A percentile compares a stretch with the other conserved stretches of the same genome.
phyloP scores from a whole-genome alignment of 768 basidiomycete species.

The Pleurotus platypus region DNA sequence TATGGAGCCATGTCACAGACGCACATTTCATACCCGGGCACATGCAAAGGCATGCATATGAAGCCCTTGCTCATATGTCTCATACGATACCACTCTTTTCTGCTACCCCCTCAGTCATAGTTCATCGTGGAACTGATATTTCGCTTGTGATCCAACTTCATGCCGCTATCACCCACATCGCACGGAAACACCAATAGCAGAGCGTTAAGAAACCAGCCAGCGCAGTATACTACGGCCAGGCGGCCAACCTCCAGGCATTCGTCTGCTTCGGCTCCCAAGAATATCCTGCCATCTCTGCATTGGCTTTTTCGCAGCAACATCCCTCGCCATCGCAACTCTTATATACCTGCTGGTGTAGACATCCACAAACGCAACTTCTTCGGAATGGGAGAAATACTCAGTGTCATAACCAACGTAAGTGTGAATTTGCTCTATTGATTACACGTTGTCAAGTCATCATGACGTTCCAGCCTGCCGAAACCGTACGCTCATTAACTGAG shows the following conservation, averaged over 20 bases:
- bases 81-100: not conserved
- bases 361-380: constrained; percentile 71
- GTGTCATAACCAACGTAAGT: constrained; percentile 71
- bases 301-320: constrained; percentile 79
- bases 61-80: not conserved
- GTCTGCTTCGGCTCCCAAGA: not conserved
- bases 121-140: constrained; percentile 7
- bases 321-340: constrained; percentile 59
- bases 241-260: constrained; percentile 5
- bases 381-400: constrained; percentile 75
- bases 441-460: not conserved
- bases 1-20: not conserved
- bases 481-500: constrained; percentile 76
- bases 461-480: constrained; percentile 62
- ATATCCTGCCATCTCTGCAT: constrained; percentile 41
- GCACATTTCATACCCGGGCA: not conserved
- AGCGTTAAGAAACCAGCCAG: not conserved
- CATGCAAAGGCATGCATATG: constrained; percentile 6
- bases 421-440: too few species aligned
- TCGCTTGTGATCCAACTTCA: constrained; percentile 5
- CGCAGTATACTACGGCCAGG: constrained; percentile 1
- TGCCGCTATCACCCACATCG: constrained; percentile 1
- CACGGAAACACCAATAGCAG: constrained; percentile 1
- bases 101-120: not conserved
- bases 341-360: constrained; percentile 44